phyloP scores from a whole-genome alignment of 495 filamentous ascomycete species.

The Massariosphaeria phaeospora region DNA sequence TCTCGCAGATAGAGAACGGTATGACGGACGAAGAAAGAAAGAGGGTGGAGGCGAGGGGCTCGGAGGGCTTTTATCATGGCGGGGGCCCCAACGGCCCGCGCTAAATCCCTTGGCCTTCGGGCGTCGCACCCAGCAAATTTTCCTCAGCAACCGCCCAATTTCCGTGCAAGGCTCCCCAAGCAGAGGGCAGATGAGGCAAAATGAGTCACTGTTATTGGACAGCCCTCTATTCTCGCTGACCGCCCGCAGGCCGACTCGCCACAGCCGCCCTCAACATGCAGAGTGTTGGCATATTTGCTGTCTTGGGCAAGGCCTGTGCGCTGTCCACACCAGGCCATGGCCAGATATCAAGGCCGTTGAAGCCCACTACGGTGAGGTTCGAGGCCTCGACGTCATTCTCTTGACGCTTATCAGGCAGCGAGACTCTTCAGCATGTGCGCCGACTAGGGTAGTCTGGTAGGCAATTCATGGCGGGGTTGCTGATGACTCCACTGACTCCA shows the following conservation, averaged over 20 bases:
- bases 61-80: not conserved
- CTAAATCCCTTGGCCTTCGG: not conserved
- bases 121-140: not conserved
- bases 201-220: not conserved
- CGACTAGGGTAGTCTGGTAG: too few species aligned
- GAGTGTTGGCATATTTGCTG: too few species aligned
- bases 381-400: too few species aligned
- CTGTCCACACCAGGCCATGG: too few species aligned
- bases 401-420: too few species aligned
- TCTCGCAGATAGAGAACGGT: not conserved
- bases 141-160: not conserved
- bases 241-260: conserved; percentile 2
- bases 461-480: too few species aligned
- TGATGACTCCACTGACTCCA: too few species aligned
- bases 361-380: too few species aligned
- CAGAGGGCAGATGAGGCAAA: not conserved
- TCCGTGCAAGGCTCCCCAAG: not conserved
- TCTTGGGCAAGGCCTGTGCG: too few species aligned
- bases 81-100: not conserved
- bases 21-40: not conserved
- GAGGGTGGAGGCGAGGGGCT: not conserved
- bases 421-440: too few species aligned
- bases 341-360: too few species aligned
- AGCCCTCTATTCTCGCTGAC: not conserved
- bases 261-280: conserved; percentile 3